Conservation (phyloP, 768 basidiomycete species). For the Pleurotus tuber-regium region DNA sequence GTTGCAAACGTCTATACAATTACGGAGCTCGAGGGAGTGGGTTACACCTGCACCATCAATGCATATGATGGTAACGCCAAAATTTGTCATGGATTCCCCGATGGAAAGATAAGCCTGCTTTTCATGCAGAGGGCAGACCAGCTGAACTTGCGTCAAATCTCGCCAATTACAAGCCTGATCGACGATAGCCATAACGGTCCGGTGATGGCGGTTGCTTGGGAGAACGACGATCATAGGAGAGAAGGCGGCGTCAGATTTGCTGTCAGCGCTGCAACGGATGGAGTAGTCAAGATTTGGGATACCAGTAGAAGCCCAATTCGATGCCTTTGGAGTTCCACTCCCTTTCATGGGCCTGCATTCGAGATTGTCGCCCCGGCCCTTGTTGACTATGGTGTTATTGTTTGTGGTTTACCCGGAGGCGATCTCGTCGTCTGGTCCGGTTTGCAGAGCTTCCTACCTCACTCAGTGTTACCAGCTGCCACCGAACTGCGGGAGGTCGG, state of each 20-base stretch:
- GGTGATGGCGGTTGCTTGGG: slow-evolving; percentile 57
- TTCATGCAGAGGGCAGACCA: slow-evolving; percentile 61
- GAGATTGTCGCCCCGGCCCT: slow-evolving; percentile 46
- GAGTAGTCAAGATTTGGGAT: slow-evolving; percentile 75
- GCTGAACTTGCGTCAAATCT: slow-evolving; percentile 30
- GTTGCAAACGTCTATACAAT: slow-evolving; percentile 72
- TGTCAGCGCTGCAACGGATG: slow-evolving; percentile 60
- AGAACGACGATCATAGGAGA: slow-evolving; percentile 24
- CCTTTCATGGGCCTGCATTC: background rate
- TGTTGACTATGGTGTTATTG: slow-evolving; percentile 39
- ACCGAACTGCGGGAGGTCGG: slow-evolving; percentile 25
- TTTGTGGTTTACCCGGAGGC: slow-evolving; percentile 54
- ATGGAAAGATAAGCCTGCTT: slow-evolving; percentile 66
- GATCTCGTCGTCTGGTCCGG: slow-evolving; percentile 55
- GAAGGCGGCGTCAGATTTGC: slow-evolving; percentile 22
- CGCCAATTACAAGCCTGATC: slow-evolving; percentile 36
- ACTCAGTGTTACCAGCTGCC: slow-evolving; percentile 16
- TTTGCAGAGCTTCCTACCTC: slow-evolving; percentile 26
- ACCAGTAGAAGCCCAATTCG: slow-evolving; percentile 34
- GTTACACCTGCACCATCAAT: slow-evolving; percentile 54
- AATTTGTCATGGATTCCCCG: slow-evolving; percentile 70
- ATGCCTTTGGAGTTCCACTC: slow-evolving; percentile 65
- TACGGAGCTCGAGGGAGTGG: slow-evolving; percentile 67
- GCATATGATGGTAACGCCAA: slow-evolving; percentile 67
- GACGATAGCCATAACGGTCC: slow-evolving; percentile 61